phyloP scores from a whole-genome alignment of 1,284 basidiomycete species.

The Leccinum solheimii region DNA sequence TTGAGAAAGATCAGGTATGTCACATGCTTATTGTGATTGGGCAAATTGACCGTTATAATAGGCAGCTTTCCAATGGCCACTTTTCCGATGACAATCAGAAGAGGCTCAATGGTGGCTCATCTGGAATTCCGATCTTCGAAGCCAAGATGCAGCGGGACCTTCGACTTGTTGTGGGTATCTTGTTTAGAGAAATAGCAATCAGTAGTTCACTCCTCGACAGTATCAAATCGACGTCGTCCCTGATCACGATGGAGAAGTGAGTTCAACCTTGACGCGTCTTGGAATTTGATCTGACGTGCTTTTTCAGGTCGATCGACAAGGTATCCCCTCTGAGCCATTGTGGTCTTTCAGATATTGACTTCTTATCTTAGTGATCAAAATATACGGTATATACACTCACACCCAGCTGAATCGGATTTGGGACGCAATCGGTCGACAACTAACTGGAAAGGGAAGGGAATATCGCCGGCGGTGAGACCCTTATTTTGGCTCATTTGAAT shows the following conservation, averaged over 20 bases:
- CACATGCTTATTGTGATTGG: neutral
- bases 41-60: slow-evolving; percentile 26
- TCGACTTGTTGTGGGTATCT: slow-evolving; percentile 54
- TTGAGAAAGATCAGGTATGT: slow-evolving; percentile 61
- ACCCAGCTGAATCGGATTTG: slow-evolving; percentile 59
- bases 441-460: slow-evolving; percentile 52
- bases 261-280: slow-evolving; percentile 16
- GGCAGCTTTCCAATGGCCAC: slow-evolving; percentile 64
- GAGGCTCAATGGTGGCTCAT: slow-evolving; percentile 45
- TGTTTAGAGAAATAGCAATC: neutral
- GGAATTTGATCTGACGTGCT: neutral
- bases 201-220: slow-evolving; percentile 34
- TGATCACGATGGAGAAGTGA: slow-evolving; percentile 50
- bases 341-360: neutral
- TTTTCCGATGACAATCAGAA: slow-evolving; percentile 72
- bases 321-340: slow-evolving; percentile 30
- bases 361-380: slow-evolving; percentile 45
- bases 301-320: slow-evolving; percentile 53
- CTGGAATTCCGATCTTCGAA: slow-evolving; percentile 61
- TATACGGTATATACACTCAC: slow-evolving; percentile 67
- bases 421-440: slow-evolving; percentile 50
- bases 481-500: neutral
- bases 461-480: slow-evolving; percentile 46
- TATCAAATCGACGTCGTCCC: slow-evolving; percentile 65
- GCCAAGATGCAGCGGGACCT: slow-evolving; percentile 66